These are phyloP conservation scores for Pseudogymnoascus sp. DNA, from an alignment of 2,329 filamentous ascomycete species.

Conservation along the genomic window DNA sequence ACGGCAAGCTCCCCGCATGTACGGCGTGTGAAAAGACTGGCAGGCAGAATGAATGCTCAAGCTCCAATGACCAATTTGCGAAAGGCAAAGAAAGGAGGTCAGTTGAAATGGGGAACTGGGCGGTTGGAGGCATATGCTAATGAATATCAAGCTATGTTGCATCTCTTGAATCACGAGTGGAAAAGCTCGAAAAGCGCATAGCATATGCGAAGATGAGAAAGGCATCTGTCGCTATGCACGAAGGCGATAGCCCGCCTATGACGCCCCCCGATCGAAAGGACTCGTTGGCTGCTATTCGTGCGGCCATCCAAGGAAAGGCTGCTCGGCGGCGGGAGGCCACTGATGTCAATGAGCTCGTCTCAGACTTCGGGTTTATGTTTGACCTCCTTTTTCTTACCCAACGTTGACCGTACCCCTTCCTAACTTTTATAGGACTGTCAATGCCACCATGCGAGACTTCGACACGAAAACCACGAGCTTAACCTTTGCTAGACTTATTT, in stretches of 20 bases:
- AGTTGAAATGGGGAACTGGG: conserved; percentile 15
- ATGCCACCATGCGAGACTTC: conserved; percentile 89
- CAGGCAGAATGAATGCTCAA: conserved; percentile 78
- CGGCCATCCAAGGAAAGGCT: conserved; percentile 55
- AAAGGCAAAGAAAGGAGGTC: conserved; percentile 87
- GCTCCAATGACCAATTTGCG: conserved; percentile 91
- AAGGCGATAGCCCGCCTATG: conserved; percentile 41
- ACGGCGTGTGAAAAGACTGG: conserved; percentile 91
- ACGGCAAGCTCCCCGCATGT: conserved; percentile 90
- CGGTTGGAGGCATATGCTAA: conserved; percentile 14
- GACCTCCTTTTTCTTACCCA: conserved; percentile 25
- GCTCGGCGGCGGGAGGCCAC: conserved; percentile 63
- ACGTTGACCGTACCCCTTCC: neutral
- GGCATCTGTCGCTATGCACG: conserved; percentile 58
- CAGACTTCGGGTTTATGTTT: conserved; percentile 85
- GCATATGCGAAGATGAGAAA: conserved; percentile 62
- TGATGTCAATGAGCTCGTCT: conserved; percentile 85
- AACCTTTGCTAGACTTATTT: conserved; percentile 81
- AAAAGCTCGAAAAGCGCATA: conserved; percentile 75
- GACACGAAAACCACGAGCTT: conserved; percentile 81
- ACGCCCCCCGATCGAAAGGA: conserved; percentile 49
- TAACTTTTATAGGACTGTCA: conserved; percentile 59
- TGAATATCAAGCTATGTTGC: conserved; percentile 64
- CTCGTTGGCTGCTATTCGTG: conserved; percentile 52
- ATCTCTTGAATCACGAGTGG: conserved; percentile 82